Evolutionary conservation across 192 early-diverging fungal species (phyloP).

Genomic region (Fimicolochytrium jonesii): DNA sequence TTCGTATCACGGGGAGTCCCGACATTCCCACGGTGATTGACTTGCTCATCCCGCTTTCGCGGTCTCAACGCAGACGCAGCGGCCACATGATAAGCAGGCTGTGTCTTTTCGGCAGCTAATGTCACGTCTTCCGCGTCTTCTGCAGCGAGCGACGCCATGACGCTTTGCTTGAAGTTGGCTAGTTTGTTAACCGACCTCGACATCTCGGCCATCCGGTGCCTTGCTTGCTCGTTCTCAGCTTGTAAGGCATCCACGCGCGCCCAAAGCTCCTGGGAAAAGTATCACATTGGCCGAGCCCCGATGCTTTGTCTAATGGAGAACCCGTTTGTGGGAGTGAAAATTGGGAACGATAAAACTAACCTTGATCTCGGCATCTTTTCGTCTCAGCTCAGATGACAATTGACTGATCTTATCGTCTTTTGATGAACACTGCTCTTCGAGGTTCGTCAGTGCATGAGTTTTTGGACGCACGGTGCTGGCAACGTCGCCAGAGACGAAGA

Average conservation of each 20-base stretch:
- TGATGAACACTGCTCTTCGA: too few relatives aligned
- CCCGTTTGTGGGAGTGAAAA: background rate
- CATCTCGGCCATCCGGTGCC: constrained; percentile 30
- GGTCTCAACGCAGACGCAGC: background rate
- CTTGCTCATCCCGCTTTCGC: too few relatives aligned
- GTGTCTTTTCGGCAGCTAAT: background rate
- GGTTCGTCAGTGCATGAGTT: too few relatives aligned
- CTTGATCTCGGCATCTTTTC: constrained; percentile 27
- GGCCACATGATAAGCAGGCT: background rate
- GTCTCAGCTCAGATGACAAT: background rate
- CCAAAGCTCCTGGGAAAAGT: background rate
- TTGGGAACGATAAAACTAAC: constrained; percentile 3
- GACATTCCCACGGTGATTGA: too few relatives aligned
- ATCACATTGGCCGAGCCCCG: too few relatives aligned
- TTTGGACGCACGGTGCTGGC: too few relatives aligned
- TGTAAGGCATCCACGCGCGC: background rate
- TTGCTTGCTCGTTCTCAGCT: background rate
- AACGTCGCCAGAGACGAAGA: too few relatives aligned
- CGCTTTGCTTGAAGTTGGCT: constrained; percentile 30
- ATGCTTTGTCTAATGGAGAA: too few relatives aligned
- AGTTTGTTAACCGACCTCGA: constrained; percentile 23
- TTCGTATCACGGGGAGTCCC: background rate
- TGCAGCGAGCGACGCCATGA: constrained; percentile 26
- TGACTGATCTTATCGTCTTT: constrained; percentile 21
- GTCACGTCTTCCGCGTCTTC: constrained; percentile 15